Evolutionary conservation across 768 basidiomycete genomes (phyloP).

Genomic region (Gymnopilus junonius): DNA sequence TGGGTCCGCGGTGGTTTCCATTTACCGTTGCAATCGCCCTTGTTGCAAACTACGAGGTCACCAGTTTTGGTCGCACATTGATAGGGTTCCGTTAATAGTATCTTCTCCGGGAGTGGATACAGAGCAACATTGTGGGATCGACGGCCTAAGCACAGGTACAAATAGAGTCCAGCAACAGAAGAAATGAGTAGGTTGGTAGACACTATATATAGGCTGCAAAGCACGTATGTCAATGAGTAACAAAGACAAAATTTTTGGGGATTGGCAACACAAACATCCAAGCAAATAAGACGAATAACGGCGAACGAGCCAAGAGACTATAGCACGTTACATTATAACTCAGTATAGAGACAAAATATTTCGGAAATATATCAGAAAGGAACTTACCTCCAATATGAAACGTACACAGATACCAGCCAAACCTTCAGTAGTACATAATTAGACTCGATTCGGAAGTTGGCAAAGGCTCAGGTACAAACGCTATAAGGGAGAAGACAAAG

Average conservation of each 20-base stretch:
- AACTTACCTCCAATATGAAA: constrained; percentile 36
- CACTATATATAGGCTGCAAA: constrained; percentile 34
- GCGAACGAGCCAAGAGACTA: constrained; percentile 37
- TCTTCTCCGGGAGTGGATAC: constrained; percentile 36
- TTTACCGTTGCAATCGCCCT: constrained; percentile 35
- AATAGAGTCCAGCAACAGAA: constrained; percentile 33
- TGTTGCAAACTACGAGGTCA: constrained; percentile 38
- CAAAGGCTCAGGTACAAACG: constrained; percentile 29
- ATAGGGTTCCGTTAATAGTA: constrained; percentile 40
- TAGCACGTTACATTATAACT: neutral
- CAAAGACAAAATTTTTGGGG: neutral
- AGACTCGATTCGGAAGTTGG: too few species aligned
- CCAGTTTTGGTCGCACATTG: constrained; percentile 38
- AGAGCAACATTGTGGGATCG: constrained; percentile 34
- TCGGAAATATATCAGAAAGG: neutral
- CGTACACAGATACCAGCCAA: constrained; percentile 37
- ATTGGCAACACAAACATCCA: constrained; percentile 25
- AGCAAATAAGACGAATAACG: constrained; percentile 19
- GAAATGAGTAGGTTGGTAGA: constrained; percentile 30
- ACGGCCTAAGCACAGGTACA: constrained; percentile 37
- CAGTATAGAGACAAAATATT: neutral
- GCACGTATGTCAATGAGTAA: neutral
- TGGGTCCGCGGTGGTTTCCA: constrained; percentile 51
- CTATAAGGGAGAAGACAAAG: constrained; percentile 27
- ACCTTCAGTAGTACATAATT: constrained; percentile 29